These are phyloP conservation scores for Naumovozyma castellii DNA, from an alignment of 805 yeast species.

Conservation along the genomic window DNA sequence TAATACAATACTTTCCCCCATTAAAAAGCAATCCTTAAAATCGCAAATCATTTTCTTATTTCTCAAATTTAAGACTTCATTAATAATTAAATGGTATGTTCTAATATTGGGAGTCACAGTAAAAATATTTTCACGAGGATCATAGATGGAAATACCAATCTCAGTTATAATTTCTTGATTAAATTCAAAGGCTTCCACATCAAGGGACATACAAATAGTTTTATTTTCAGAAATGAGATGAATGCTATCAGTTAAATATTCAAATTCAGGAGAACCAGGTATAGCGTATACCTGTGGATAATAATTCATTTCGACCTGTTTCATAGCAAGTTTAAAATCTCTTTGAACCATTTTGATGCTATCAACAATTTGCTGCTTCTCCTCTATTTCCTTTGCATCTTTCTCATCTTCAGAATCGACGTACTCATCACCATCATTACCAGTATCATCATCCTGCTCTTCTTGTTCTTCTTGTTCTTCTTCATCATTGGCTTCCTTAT, in stretches of 20 bases:
- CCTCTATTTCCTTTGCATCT: slow-evolving; percentile 5
- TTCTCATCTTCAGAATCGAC: slow-evolving; percentile 12
- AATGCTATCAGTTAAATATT: slow-evolving; percentile 14
- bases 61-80: slow-evolving; percentile 33
- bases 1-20: slow-evolving; percentile 40
- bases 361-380: not conserved
- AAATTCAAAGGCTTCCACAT: slow-evolving; percentile 48
- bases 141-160: slow-evolving; percentile 47
- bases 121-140: slow-evolving; percentile 37
- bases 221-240: slow-evolving; percentile 13
- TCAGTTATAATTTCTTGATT: slow-evolving; percentile 40
- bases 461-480: slow-evolving; percentile 1
- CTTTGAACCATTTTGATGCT: not conserved
- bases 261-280: slow-evolving; percentile 14
- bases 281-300: slow-evolving; percentile 8
- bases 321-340: not conserved
- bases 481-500: slow-evolving; percentile 2
- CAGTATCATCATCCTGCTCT: slow-evolving; percentile 1
- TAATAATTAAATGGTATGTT: slow-evolving; percentile 36
- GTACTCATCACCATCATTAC: slow-evolving; percentile 8
- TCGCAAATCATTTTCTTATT: slow-evolving; percentile 50
- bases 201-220: slow-evolving; percentile 37
- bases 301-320: not conserved
- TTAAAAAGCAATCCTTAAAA: slow-evolving; percentile 40
- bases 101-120: slow-evolving; percentile 34